These are phyloP conservation scores for Pulveroboletus sp. DNA, from an alignment of 1,284 basidiomycete species.

Conservation along the genomic window DNA sequence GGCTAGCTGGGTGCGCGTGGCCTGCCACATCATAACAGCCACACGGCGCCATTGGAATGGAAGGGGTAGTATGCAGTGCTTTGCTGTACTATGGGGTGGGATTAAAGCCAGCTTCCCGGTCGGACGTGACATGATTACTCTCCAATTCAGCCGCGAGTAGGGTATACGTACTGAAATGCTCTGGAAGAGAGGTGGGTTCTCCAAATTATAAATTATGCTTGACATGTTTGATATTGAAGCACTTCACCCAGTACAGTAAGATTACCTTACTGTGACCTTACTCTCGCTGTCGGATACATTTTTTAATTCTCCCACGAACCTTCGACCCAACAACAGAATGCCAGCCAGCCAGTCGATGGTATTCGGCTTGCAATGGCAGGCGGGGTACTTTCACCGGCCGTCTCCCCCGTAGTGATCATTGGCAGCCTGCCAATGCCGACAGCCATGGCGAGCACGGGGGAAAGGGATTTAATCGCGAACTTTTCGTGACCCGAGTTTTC, in stretches of 20 bases:
- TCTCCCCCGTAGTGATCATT: background rate
- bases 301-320: conserved; percentile 16
- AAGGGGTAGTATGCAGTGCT: conserved; percentile 20
- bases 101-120: background rate
- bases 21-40: background rate
- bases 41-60: background rate
- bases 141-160: background rate
- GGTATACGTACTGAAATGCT: background rate
- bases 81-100: too few relatives aligned
- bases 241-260: background rate
- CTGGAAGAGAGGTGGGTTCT: conserved; percentile 3
- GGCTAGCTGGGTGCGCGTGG: background rate
- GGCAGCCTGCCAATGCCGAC: conserved; percentile 16
- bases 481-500: background rate
- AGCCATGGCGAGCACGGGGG: background rate
- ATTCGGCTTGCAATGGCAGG: conserved; percentile 5
- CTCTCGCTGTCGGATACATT: background rate
- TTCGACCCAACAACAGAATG: too few relatives aligned
- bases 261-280: background rate
- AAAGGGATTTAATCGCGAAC: conserved; percentile 12
- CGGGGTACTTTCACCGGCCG: background rate
- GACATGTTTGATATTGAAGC: background rate
- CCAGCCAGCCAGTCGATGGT: conserved; percentile 9
- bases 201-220: background rate
- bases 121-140: background rate